Conservation (phyloP, 371 early-diverging fungal species). For the Apophysomyces variabilis region DNA sequence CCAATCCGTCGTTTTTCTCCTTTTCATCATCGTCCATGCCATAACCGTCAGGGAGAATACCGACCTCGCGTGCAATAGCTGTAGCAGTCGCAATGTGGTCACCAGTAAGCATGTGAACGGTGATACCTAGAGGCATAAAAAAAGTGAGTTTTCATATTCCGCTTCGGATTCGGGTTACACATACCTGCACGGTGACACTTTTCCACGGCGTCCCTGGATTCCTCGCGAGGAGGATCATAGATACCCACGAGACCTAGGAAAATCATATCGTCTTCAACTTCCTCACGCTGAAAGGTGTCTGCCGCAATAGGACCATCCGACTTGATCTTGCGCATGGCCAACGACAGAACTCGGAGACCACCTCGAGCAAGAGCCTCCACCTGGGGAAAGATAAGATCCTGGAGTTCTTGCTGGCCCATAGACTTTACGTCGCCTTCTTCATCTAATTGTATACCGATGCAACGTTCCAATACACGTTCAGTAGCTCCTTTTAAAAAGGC, state of each 20-base stretch:
- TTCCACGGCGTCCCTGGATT: conserved; percentile 78
- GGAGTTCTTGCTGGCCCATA: conserved; percentile 53
- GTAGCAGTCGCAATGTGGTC: conserved; percentile 94
- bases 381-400: conserved; percentile 53
- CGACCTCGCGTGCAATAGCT: conserved; percentile 92
- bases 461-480: conserved; percentile 71
- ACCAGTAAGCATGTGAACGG: conserved; percentile 95
- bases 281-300: conserved; percentile 60
- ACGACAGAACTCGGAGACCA: conserved; percentile 73
- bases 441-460: conserved; percentile 57
- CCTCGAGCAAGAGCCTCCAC: conserved; percentile 66
- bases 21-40: conserved; percentile 26
- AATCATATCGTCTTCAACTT: conserved; percentile 73
- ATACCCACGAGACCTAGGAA: conserved; percentile 93
- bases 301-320: conserved; percentile 40
- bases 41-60: conserved; percentile 72
- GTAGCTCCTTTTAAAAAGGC: conserved; percentile 76
- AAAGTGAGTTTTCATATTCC: conserved; percentile 63
- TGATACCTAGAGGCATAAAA: conserved; percentile 51
- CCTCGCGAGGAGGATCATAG: conserved; percentile 90
- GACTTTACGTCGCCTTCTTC: conserved; percentile 36
- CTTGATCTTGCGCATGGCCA: conserved; percentile 56
- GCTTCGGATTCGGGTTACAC: conserved; percentile 67
- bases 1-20: conserved; percentile 47
- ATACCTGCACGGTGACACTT: conserved; percentile 86